These are phyloP conservation scores for Eimeria sp. DNA, from an alignment of 169 alveolate genomes.

Conservation along the genomic window DNA sequence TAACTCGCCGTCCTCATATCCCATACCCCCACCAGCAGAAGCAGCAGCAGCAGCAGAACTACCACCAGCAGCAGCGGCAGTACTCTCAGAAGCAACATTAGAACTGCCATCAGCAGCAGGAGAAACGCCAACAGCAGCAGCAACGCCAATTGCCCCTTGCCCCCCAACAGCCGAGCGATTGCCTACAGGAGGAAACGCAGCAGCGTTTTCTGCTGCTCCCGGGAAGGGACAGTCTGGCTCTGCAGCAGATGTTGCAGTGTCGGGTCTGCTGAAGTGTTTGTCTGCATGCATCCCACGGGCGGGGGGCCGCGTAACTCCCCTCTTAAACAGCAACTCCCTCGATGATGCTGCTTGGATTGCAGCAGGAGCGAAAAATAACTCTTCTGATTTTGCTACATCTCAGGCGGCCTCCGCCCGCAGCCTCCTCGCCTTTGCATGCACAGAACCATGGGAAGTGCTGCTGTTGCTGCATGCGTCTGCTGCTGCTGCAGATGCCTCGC, in stretches of 20 bases:
- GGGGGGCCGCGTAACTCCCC: constrained; percentile 44
- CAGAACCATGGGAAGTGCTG: constrained; percentile 62
- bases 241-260: constrained; percentile 2
- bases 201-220: too few relatives aligned
- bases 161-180: not conserved
- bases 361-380: constrained; percentile 10
- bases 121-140: not conserved
- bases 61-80: too few relatives aligned
- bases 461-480: constrained; percentile 1
- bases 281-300: constrained; percentile 15
- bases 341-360: constrained; percentile 39
- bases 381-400: not conserved
- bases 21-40: not conserved
- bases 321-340: constrained; percentile 22
- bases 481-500: not conserved
- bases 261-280: constrained; percentile 4
- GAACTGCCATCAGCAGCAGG: too few relatives aligned
- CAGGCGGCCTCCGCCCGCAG: constrained; percentile 61
- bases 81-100: too few relatives aligned
- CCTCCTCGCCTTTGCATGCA: constrained; percentile 39
- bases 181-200: too few relatives aligned
- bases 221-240: not conserved
- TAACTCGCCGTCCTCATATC: not conserved
- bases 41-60: too few relatives aligned
- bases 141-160: not conserved